These are phyloP conservation scores for Exidia glandulosa DNA, from an alignment of 768 basidiomycete species.

Conservation along the genomic window DNA sequence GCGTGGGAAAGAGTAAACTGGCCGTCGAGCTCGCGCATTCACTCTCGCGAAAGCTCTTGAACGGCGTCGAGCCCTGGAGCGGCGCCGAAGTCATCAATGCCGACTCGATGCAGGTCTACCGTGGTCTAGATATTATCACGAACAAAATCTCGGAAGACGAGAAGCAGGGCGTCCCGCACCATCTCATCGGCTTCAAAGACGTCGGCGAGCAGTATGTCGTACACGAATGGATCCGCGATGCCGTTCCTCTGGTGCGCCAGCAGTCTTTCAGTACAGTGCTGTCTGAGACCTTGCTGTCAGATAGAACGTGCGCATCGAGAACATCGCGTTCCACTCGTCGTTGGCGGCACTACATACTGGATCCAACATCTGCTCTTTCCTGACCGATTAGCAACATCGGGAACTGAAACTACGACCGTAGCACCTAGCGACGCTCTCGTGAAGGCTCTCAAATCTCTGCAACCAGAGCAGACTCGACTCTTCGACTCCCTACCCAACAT, in stretches of 20 bases:
- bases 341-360: conserved; percentile 96
- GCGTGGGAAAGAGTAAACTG: conserved; percentile 90
- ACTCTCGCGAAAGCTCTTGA: conserved; percentile 4
- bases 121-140: conserved; percentile 84
- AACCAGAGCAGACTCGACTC: conserved; percentile 17
- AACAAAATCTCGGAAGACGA: conserved; percentile 81
- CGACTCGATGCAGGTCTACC: conserved; percentile 95
- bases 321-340: conserved; percentile 70
- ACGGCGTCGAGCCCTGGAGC: conserved; percentile 31
- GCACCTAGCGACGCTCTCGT: conserved; percentile 22
- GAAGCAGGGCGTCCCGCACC: conserved; percentile 72
- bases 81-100: conserved; percentile 82
- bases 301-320: conserved; percentile 60
- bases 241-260: conserved; percentile 57
- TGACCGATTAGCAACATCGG: conserved; percentile 40
- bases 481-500: conserved; percentile 49
- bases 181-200: conserved; percentile 77
- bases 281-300: conserved; percentile 25
- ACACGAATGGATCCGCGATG: conserved; percentile 80
- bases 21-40: conserved; percentile 76
- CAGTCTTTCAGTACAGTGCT: background rate
- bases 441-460: conserved; percentile 26
- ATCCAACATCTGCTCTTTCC: conserved; percentile 93
- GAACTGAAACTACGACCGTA: conserved; percentile 3
- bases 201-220: conserved; percentile 84